These are phyloP conservation scores for Ehretia macrophylla DNA, from an alignment of 257 asterid species.

Conservation along the genomic window DNA sequence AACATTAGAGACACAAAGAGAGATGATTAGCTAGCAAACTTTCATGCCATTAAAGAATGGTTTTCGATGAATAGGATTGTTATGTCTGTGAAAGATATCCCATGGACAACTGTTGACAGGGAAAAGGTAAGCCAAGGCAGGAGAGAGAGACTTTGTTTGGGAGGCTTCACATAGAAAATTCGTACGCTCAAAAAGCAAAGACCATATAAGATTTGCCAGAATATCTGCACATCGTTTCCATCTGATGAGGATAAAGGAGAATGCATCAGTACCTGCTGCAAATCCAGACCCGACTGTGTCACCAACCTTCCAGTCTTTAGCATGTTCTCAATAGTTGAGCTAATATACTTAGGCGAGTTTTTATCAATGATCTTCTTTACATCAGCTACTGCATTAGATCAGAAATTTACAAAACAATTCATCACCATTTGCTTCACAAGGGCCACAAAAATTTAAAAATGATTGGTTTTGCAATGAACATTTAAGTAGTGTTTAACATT, in stretches of 20 bases:
- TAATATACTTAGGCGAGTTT: slow-evolving; percentile 56
- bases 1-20: background rate
- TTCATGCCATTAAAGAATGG: background rate
- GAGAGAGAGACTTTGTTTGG: too few species aligned
- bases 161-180: too few species aligned
- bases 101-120: background rate
- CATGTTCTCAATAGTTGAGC: slow-evolving; percentile 70
- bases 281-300: slow-evolving; percentile 75
- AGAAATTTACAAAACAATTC: too few species aligned
- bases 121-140: too few species aligned
- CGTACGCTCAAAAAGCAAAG: too few species aligned
- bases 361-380: slow-evolving; percentile 58
- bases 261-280: slow-evolving; percentile 71
- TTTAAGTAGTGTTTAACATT: too few species aligned
- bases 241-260: slow-evolving; percentile 12
- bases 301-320: slow-evolving; percentile 81
- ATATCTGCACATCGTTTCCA: too few species aligned
- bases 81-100: background rate
- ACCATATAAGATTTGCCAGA: too few species aligned
- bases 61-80: background rate
- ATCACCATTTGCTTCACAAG: too few species aligned
- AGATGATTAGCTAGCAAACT: background rate
- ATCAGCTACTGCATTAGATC: slow-evolving; percentile 55
- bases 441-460: too few species aligned
- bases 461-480: too few species aligned